These are phyloP conservation scores for Alternaria conjuncta DNA, from an alignment of 2,329 filamentous ascomycete genomes.

Conservation along the genomic window DNA sequence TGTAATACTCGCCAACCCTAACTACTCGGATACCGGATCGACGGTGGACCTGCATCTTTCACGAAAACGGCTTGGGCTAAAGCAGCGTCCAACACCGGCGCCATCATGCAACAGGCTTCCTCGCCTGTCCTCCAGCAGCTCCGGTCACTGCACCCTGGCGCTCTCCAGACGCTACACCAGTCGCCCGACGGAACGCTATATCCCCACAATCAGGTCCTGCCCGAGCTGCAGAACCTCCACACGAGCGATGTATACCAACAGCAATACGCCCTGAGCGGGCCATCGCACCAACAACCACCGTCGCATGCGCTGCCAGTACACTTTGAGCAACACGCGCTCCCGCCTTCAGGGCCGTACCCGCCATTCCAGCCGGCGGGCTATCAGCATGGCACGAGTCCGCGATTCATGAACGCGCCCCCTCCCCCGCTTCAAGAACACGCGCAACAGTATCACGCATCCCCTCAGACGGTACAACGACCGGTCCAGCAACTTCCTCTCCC, in stretches of 20 bases:
- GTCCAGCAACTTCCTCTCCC: conserved; percentile 17
- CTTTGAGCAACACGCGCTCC: conserved; percentile 46
- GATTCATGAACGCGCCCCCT: conserved; percentile 29
- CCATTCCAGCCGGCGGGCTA: conserved; percentile 28
- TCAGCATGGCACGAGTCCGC: conserved; percentile 32
- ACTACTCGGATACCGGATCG: conserved; percentile 1
- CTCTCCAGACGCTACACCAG: conserved; percentile 40
- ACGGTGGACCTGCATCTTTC: conserved; percentile 8
- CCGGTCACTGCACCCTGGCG: conserved; percentile 33
- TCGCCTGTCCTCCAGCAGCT: conserved; percentile 29
- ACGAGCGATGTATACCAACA: conserved; percentile 31
- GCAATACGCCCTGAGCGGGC: conserved; percentile 24
- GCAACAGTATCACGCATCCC: conserved; percentile 25
- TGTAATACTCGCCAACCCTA: not conserved
- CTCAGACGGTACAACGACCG: conserved; percentile 18
- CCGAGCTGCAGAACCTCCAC: conserved; percentile 50
- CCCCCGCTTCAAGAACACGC: conserved; percentile 21
- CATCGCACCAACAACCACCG: conserved; percentile 25
- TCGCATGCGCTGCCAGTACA: conserved; percentile 30
- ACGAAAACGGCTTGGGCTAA: conserved; percentile 23
- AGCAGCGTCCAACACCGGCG: conserved; percentile 32
- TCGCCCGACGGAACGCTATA: conserved; percentile 33
- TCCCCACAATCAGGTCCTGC: conserved; percentile 35
- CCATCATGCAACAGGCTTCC: conserved; percentile 30
- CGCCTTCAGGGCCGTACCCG: conserved; percentile 30